Evolutionary conservation across 441 rosid species (phyloP).

Genomic region (Pelargonium australe): DNA sequence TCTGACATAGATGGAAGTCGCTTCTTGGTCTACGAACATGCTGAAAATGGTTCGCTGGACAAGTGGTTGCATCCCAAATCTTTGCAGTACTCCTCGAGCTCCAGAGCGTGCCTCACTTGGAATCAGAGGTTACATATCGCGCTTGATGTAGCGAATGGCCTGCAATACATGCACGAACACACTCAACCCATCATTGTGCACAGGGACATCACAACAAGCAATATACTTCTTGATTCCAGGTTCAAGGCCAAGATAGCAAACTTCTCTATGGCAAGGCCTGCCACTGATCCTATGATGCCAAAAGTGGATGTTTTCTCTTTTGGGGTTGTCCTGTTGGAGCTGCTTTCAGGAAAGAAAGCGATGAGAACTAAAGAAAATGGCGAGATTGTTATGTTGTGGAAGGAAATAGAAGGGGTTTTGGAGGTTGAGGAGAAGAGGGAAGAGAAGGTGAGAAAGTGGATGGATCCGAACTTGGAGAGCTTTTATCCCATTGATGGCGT

Average conservation of each 20-base stretch:
- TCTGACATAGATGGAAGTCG: slow-evolving; percentile 28
- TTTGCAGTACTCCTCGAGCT: slow-evolving; percentile 23
- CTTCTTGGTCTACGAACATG: slow-evolving; percentile 56
- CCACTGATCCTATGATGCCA: slow-evolving; percentile 26
- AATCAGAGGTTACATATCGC: slow-evolving; percentile 43
- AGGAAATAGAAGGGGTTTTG: slow-evolving; percentile 34
- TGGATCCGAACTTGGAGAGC: slow-evolving; percentile 49
- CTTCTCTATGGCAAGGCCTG: slow-evolving; percentile 46
- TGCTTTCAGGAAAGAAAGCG: slow-evolving; percentile 53
- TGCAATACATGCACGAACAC: slow-evolving; percentile 60
- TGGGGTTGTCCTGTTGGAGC: slow-evolving; percentile 50
- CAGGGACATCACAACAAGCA: slow-evolving; percentile 42
- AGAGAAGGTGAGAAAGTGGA: slow-evolving; percentile 44
- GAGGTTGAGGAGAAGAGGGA: slow-evolving; percentile 35
- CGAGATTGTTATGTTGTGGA: slow-evolving; percentile 38
- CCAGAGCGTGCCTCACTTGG: slow-evolving; percentile 38
- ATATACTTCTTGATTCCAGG: slow-evolving; percentile 44
- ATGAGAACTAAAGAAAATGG: slow-evolving; percentile 39
- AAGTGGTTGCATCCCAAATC: slow-evolving; percentile 41
- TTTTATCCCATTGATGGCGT: slow-evolving; percentile 44
- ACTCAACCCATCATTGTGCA: slow-evolving; percentile 49
- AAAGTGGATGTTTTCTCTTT: slow-evolving; percentile 54
- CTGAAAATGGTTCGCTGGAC: slow-evolving; percentile 52
- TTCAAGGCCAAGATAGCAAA: slow-evolving; percentile 56
- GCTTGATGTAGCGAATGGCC: slow-evolving; percentile 52